phyloP scores from a whole-genome alignment of 768 basidiomycete species.

The Tulasnella calospora region DNA sequence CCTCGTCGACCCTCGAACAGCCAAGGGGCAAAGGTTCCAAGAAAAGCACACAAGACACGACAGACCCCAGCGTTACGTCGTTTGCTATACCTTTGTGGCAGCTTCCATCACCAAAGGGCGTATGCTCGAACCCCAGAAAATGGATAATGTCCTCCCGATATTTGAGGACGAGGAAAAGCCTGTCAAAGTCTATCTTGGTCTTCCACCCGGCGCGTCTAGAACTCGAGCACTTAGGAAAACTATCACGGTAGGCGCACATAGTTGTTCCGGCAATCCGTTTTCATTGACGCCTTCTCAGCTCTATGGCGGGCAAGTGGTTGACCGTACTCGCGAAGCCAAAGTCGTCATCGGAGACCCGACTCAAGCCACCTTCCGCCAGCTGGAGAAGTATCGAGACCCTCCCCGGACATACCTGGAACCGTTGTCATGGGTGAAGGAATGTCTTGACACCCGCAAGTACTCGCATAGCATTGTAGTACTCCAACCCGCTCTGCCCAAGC shows the following conservation, averaged over 20 bases:
- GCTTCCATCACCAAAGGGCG: background rate
- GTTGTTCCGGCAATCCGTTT: no score
- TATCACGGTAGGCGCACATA: background rate
- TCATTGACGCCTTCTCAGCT: background rate
- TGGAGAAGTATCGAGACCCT: background rate
- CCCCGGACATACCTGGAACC: background rate
- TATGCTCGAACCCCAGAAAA: background rate
- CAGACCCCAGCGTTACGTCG: slow-evolving; percentile 8
- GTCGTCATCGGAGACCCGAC: slow-evolving; percentile 14
- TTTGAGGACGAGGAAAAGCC: background rate
- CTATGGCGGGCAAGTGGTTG: background rate
- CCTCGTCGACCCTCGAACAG: slow-evolving; percentile 3
- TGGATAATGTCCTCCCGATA: background rate
- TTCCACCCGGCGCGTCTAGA: background rate
- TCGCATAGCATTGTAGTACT: background rate
- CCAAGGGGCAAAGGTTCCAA: background rate
- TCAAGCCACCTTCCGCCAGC: background rate
- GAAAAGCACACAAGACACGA: background rate
- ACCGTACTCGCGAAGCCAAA: background rate
- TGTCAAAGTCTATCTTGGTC: background rate
- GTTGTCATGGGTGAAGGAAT: background rate
- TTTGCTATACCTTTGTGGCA: slow-evolving; percentile 14
- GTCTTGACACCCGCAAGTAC: background rate
- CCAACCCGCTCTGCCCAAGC: background rate
- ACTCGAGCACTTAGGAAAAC: background rate